phyloP scores from a whole-genome alignment of 805 yeast genomes.

The Cyberlindnera galapagoensis region DNA sequence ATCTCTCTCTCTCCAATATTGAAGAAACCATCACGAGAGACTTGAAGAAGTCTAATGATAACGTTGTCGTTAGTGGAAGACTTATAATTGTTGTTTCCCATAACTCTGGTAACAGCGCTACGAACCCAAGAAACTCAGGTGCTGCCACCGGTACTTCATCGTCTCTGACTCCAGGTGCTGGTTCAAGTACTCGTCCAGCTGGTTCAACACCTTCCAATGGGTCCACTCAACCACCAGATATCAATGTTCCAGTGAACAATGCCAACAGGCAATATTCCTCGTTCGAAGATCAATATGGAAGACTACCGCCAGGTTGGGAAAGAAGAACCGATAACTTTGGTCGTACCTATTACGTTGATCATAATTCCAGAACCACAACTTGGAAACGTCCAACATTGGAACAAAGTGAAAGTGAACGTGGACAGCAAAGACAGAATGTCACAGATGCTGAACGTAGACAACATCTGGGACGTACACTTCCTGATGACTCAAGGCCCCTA shows the following conservation, averaged over 20 bases:
- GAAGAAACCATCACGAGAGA: conserved; percentile 93
- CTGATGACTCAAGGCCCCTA: conserved; percentile 47
- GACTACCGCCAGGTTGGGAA: conserved; percentile 99
- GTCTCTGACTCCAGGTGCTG: conserved; percentile 20
- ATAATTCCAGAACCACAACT: conserved; percentile 95
- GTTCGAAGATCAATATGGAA: conserved; percentile 94
- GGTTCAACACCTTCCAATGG: conserved; percentile 17
- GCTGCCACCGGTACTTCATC: conserved; percentile 12
- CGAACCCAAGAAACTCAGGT: conserved; percentile 12
- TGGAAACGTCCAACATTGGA: conserved; percentile 94
- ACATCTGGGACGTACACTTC: conserved; percentile 85
- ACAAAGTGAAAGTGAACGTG: conserved; percentile 63
- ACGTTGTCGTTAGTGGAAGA: conserved; percentile 89
- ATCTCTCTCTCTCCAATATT: conserved; percentile 38
- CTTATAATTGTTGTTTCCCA: conserved; percentile 70
- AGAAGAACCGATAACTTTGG: conserved; percentile 97
- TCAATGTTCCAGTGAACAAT: conserved; percentile 19
- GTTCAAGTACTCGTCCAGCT: conserved; percentile 8
- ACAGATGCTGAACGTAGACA: conserved; percentile 88
- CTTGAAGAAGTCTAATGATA: conserved; percentile 85
- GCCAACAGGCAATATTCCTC: conserved; percentile 69
- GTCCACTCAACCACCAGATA: conserved; percentile 11
- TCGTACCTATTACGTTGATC: conserved; percentile 96
- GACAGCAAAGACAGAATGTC: conserved; percentile 51
- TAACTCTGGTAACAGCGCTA: conserved; percentile 16